phyloP scores from a whole-genome alignment of 2,329 filamentous ascomycete genomes.

The Penicillium sp. region DNA sequence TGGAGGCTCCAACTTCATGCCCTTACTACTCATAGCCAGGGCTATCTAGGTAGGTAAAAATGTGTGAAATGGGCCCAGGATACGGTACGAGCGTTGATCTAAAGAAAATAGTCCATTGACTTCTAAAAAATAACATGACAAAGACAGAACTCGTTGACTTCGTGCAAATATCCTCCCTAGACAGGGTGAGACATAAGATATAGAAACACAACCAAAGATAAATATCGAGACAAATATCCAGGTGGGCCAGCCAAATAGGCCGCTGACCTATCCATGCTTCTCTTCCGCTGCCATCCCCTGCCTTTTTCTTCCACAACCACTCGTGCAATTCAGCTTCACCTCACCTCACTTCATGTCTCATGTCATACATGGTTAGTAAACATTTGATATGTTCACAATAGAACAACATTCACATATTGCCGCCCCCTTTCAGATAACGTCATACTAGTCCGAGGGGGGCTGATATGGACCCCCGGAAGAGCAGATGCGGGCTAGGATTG shows the following conservation, averaged over 20 bases:
- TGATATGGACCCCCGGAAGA: not conserved
- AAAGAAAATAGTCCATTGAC: conserved; percentile 5
- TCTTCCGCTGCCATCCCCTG: not conserved
- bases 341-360: conserved; percentile 4
- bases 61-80: not conserved
- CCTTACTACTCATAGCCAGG: too few relatives aligned
- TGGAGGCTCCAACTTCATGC: too few relatives aligned
- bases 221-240: not conserved
- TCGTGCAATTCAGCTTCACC: not conserved
- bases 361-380: conserved; percentile 4
- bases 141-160: conserved; percentile 10
- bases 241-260: conserved; percentile 6
- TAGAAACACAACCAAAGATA: conserved; percentile 2
- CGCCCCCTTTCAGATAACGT: not conserved
- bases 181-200: not conserved
- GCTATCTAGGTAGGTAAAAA: too few relatives aligned
- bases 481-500: not conserved
- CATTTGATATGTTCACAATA: conserved; percentile 1
- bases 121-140: conserved; percentile 4
- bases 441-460: not conserved
- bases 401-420: conserved; percentile 3
- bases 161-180: not conserved
- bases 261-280: conserved; percentile 2
- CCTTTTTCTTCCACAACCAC: not conserved
- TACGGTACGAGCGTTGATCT: too few relatives aligned